Evolutionary conservation across 225 moss, liverwort and hornwort species (phyloP).

Genomic region (Sphagnum contortum): DNA sequence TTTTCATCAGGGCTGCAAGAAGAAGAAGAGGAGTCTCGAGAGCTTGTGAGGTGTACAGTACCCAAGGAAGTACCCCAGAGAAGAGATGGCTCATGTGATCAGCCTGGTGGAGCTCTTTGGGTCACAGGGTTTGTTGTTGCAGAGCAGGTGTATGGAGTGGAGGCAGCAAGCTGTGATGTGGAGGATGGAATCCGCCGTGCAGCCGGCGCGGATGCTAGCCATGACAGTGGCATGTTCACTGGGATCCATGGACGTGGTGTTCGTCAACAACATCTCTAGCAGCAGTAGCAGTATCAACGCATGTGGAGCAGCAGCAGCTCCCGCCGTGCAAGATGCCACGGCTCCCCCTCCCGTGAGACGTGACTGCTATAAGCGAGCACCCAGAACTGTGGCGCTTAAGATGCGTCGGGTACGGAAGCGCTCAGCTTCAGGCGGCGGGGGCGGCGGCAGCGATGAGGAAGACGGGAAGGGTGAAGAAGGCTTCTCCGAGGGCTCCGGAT

Average conservation of each 20-base stretch:
- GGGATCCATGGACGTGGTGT: conserved; percentile 10
- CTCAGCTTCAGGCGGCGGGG: conserved; percentile 2
- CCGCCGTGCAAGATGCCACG: conserved; percentile 34
- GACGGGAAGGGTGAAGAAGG: conserved; percentile 10
- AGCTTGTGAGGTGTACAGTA: no score
- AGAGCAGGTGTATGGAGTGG: not conserved
- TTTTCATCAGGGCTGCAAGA: no score
- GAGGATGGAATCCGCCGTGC: not conserved
- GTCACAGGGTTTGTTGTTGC: not conserved
- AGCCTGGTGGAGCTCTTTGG: conserved; percentile 21
- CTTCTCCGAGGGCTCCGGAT: conserved; percentile 8
- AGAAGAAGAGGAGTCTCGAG: no score
- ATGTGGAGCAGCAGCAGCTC: conserved; percentile 7
- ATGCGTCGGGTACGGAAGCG: conserved; percentile 22
- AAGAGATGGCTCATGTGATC: conserved; percentile 19
- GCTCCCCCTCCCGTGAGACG: conserved; percentile 30
- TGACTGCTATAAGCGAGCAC: conserved; percentile 34
- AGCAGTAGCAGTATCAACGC: not conserved
- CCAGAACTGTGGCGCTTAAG: conserved; percentile 29
- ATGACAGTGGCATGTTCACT: conserved; percentile 23
- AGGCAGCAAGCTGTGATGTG: not conserved
- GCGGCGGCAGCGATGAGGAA: conserved; percentile 6
- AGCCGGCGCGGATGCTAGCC: conserved; percentile 17
- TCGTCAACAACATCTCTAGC: no score
- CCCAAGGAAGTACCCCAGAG: no score